phyloP scores from a whole-genome alignment of 2,329 filamentous ascomycete genomes.

The Pezicula rhizophila region DNA sequence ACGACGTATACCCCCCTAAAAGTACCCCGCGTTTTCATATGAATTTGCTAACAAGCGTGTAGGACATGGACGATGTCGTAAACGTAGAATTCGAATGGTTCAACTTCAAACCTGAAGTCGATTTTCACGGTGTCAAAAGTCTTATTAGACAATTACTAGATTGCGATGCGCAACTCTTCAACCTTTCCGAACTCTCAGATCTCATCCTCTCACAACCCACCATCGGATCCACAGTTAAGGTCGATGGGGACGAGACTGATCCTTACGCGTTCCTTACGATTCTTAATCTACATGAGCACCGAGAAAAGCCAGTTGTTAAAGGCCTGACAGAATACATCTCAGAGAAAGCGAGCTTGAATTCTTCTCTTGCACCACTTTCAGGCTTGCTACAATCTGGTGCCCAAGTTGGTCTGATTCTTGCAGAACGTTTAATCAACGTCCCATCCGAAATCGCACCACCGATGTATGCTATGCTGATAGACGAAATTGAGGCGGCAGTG shows the following conservation, averaged over 20 bases:
- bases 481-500: constrained; percentile 83
- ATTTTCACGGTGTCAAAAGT: constrained; percentile 91
- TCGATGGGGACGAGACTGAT: constrained; percentile 89
- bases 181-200: constrained; percentile 81
- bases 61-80: constrained; percentile 80
- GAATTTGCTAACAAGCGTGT: constrained; percentile 2
- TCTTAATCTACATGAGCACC: constrained; percentile 74
- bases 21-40: constrained; percentile 1
- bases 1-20: constrained; percentile 18
- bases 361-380: constrained; percentile 50
- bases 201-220: constrained; percentile 80
- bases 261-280: constrained; percentile 89
- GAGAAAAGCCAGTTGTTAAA: constrained; percentile 66
- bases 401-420: constrained; percentile 79
- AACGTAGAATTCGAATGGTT: constrained; percentile 99
- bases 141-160: constrained; percentile 90
- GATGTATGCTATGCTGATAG: constrained; percentile 88
- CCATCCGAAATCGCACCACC: constrained; percentile 88
- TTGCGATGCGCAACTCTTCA: constrained; percentile 76
- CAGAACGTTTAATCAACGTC: constrained; percentile 93
- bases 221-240: constrained; percentile 91
- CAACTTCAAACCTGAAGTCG: constrained; percentile 80
- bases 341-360: constrained; percentile 42
- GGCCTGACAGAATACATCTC: constrained; percentile 67
- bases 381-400: constrained; percentile 50